Base-by-base conservation (phyloP, 2,329 filamentous ascomycete genomes). In the Anisogramma anomala region DNA sequence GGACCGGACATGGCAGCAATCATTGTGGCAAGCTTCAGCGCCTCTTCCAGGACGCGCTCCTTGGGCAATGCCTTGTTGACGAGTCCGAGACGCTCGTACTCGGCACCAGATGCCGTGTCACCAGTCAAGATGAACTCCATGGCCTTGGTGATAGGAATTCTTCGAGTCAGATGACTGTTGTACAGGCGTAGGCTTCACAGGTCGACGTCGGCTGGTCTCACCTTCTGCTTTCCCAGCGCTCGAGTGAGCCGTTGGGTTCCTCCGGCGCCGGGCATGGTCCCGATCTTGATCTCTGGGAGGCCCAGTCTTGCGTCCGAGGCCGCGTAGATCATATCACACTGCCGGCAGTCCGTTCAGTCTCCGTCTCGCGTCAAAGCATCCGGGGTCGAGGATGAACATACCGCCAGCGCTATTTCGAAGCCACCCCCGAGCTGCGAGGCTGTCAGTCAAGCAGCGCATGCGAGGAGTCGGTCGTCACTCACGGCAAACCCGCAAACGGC, bases 401-500 rank as follows among this genome's bases (percentile, higher is more conserved):
- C 64, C 50, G 64, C 63, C 22, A 71, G 55, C 3, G 66, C 67
- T 31, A 72, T 52, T 43, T 71, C 69, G 39, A 69, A 71, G 4
- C 69, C 68, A 11, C 68, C 68, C 22, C 68, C 68, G 22, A 71
- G 60, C 66, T 67, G 30, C 9, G n/a, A 25, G 10, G 7, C 11
- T 13, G 32, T 36, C n/a, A 40, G 14, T 19, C 41, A 38, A 36
- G 34, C 39, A 20, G 14, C 14, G n/a, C 9, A 11, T n/a, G n/a
- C n/a, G 27, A 18, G 7, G 25, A 31, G 14, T 11, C 19, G 27
- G 5, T 7, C 19, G 25, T 19, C 4, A 59, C 67, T 58, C 50
- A 71, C 67, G 48, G 69, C 68, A 53, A 66, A 62, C 36, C 69
- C 68, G 48, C 67, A 61, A 17, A 72, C 67, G 15, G 66, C 67